Evolutionary conservation across 2,329 filamentous ascomycete species (phyloP).

Genomic region (Aureobasidium sp.): DNA sequence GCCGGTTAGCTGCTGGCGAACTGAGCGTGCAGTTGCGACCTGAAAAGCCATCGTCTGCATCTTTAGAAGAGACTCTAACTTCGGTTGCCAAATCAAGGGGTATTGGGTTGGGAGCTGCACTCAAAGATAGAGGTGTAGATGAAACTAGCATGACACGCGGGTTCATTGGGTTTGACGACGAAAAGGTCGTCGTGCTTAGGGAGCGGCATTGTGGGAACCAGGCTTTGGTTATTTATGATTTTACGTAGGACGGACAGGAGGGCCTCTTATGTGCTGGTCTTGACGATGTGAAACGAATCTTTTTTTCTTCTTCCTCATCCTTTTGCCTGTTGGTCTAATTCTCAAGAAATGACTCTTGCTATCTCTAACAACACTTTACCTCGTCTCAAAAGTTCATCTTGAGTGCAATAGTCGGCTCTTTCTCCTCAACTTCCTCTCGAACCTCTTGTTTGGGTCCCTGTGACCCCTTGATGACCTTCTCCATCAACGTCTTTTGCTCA

Average conservation of each 20-base stretch:
- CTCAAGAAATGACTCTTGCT: not conserved
- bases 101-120: constrained; percentile 29
- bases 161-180: constrained; percentile 85
- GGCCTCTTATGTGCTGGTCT: constrained; percentile 17
- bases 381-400: constrained; percentile 72
- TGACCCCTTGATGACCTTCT: constrained; percentile 49
- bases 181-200: constrained; percentile 80
- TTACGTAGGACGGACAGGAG: constrained; percentile 47
- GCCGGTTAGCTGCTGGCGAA: constrained; percentile 37
- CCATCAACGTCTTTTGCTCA: constrained; percentile 68
- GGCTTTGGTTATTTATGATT: constrained; percentile 78
- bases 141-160: constrained; percentile 39
- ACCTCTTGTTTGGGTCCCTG: constrained; percentile 37
- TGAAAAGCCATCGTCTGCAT: constrained; percentile 15
- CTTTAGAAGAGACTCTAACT: not conserved
- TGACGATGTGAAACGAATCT: not conserved
- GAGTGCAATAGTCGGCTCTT: constrained; percentile 74
- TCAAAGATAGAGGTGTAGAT: constrained; percentile 25
- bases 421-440: constrained; percentile 41
- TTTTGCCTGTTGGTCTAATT: too few species aligned
- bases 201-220: constrained; percentile 63
- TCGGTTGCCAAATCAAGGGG: constrained; percentile 26
- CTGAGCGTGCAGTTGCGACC: constrained; percentile 47
- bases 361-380: not conserved
- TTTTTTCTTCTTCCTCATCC: not conserved